These are phyloP conservation scores for Lachnellula subtilissima DNA, from an alignment of 2,329 filamentous ascomycete species.

Conservation along the genomic window DNA sequence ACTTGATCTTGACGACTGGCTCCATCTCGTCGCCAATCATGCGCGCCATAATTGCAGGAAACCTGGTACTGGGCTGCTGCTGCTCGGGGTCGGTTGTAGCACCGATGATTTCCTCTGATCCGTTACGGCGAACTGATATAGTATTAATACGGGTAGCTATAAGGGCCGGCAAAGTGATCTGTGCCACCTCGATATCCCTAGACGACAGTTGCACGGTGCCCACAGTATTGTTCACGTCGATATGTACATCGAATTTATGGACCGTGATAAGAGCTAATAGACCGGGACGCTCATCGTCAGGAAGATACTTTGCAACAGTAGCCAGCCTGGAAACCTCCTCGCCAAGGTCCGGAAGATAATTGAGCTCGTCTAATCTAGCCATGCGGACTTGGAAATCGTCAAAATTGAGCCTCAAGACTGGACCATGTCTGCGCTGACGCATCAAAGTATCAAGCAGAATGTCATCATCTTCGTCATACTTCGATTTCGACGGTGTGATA, in stretches of 20 bases:
- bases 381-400: constrained; percentile 60
- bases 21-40: constrained; percentile 95
- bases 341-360: constrained; percentile 63
- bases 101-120: constrained; percentile 66
- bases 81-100: constrained; percentile 35
- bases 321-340: constrained; percentile 79
- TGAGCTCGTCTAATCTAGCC: constrained; percentile 58
- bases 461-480: constrained; percentile 82
- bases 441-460: constrained; percentile 91
- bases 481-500: constrained; percentile 86
- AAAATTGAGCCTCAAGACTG: constrained; percentile 68
- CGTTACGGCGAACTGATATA: constrained; percentile 59
- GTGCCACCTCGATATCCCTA: constrained; percentile 63
- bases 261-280: constrained; percentile 70
- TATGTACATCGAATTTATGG: constrained; percentile 54
- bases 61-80: constrained; percentile 27
- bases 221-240: constrained; percentile 64
- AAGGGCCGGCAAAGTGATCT: constrained; percentile 81
- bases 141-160: constrained; percentile 69
- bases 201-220: constrained; percentile 58
- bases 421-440: constrained; percentile 79
- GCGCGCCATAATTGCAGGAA: constrained; percentile 76
- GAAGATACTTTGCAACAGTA: constrained; percentile 87
- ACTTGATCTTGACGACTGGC: constrained; percentile 79
- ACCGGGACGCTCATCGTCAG: constrained; percentile 90